Conservation (phyloP, 257 asterid species). For the Striga asiatica region DNA sequence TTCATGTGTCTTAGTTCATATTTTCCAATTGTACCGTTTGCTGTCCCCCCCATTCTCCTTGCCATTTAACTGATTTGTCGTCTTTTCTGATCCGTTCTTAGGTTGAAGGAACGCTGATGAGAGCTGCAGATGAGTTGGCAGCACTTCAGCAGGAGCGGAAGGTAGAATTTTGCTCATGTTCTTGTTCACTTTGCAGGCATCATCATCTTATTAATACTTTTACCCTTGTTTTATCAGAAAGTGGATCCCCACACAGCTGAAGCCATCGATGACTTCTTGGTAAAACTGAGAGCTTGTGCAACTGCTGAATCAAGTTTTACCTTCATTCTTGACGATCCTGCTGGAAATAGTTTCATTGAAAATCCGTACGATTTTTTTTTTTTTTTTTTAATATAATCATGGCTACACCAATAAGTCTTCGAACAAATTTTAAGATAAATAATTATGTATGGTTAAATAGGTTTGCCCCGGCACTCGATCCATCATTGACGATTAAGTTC, state of each 20-base stretch:
- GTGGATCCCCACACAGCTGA: slow-evolving; percentile 72
- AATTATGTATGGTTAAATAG: slow-evolving; percentile 26
- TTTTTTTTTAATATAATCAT: too few relatives aligned
- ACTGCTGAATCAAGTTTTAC: slow-evolving; percentile 57
- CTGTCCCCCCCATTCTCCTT: neutral
- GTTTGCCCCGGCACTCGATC: slow-evolving; percentile 86
- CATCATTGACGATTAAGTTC: slow-evolving; percentile 61
- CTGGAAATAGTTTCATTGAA: slow-evolving; percentile 98
- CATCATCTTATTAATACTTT: slow-evolving; percentile 2
- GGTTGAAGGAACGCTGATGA: slow-evolving; percentile 84
- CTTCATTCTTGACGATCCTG: slow-evolving; percentile 83
- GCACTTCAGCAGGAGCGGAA: slow-evolving; percentile 91
- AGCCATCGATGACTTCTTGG: slow-evolving; percentile 72
- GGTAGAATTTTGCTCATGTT: slow-evolving; percentile 34
- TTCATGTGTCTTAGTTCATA: neutral
- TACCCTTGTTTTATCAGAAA: slow-evolving; percentile 42
- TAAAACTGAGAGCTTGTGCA: slow-evolving; percentile 77
- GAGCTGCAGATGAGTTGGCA: slow-evolving; percentile 71
- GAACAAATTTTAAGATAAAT: too few relatives aligned
- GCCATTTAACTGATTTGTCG: neutral
- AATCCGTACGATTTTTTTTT: slow-evolving; percentile 61
- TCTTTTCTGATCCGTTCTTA: slow-evolving; percentile 18
- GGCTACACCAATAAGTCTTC: too few relatives aligned
- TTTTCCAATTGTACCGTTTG: too few relatives aligned
- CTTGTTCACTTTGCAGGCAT: neutral